Base-by-base conservation (phyloP, 2,329 filamentous ascomycete species). In the Trichoderma sp. region DNA sequence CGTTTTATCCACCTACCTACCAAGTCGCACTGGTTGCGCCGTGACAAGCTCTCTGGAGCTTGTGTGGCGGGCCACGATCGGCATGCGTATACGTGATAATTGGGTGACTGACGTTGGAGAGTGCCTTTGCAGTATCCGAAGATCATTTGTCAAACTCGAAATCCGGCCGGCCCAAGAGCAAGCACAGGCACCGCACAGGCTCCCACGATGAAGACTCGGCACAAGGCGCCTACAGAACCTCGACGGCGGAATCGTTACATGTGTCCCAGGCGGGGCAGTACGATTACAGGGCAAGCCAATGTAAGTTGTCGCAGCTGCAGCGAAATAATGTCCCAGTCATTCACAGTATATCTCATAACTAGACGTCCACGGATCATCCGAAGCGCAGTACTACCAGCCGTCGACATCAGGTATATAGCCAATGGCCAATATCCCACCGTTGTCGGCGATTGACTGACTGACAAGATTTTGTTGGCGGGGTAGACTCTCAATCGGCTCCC, bases 171-270 rank as follows among this genome's bases (percentile, higher is more conserved):
- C 26, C 71, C 26, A 75, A 73, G 39, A 36, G 34, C 58, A 74
- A 73, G 53, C 57, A 70, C 23, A 74, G 71, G 36, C 68, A 71
- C n/a, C 73, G 73, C 2, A 47, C 72, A 50, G 32, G 65, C 68
- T 66, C 64, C 34, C 66, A 62, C 43, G 64, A 71, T 26, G 69
- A 73, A 36, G 62, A 71, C 36, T 59, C 68, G 26, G 68, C 30
- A 17, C 68, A 66, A 30, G 34, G 61, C 26, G 50, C 23, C 62
- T 73, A 73, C 55, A 57, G 62, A n/a, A 62, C 55, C 58, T 71
- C 68, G 26, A 30, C 62, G 17, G 57, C 62, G 23, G 62, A 71
- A 36, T 63, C 71, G 39, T 65, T 71, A 6, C 62, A 64, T 34
- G 62, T 59, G n/a, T 63, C 71, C 36, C 68, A 67, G 43, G 62